These are phyloP conservation scores for Trichoderma guizhouense DNA, from an alignment of 2,329 filamentous ascomycete genomes.

Conservation along the genomic window DNA sequence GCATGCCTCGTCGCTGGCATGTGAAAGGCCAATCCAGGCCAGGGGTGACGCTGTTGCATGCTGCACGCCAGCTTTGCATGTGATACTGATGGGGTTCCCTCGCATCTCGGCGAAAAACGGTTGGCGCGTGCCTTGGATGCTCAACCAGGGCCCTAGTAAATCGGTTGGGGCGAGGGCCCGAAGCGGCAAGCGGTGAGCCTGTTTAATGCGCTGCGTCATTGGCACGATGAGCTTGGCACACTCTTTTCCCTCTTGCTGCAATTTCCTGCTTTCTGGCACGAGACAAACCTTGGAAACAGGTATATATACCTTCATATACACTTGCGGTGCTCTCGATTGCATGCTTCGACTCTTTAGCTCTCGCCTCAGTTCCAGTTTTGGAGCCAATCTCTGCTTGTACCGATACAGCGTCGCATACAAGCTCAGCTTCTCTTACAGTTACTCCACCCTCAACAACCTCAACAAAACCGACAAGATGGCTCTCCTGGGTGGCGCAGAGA, in stretches of 20 bases:
- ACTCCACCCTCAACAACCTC: conserved; percentile 17
- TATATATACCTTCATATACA: neutral
- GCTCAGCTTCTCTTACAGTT: conserved; percentile 14
- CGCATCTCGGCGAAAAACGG: conserved; percentile 23
- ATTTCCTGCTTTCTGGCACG: neutral
- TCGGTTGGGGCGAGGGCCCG: conserved; percentile 21
- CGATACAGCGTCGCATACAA: conserved; percentile 5
- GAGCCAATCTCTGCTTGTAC: conserved; percentile 20
- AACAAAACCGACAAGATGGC: conserved; percentile 31
- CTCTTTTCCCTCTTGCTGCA: neutral
- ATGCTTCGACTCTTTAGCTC: conserved; percentile 27
- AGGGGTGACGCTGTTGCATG: neutral
- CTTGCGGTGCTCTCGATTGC: conserved; percentile 8
- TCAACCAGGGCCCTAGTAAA: conserved; percentile 6
- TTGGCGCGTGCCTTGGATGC: neutral
- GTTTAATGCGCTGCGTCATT: conserved; percentile 16
- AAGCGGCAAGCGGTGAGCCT: conserved; percentile 24
- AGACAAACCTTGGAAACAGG: neutral
- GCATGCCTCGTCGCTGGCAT: neutral
- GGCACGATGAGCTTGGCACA: conserved; percentile 6
- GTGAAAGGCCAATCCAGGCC: conserved; percentile 16
- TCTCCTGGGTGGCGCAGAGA: conserved; percentile 50
- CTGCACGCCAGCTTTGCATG: conserved; percentile 12
- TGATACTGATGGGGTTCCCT: conserved; percentile 15
- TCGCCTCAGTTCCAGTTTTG: conserved; percentile 20